Base-by-base conservation (phyloP, 2,329 filamentous ascomycete genomes). In the Microdochium trichocladiopsis region DNA sequence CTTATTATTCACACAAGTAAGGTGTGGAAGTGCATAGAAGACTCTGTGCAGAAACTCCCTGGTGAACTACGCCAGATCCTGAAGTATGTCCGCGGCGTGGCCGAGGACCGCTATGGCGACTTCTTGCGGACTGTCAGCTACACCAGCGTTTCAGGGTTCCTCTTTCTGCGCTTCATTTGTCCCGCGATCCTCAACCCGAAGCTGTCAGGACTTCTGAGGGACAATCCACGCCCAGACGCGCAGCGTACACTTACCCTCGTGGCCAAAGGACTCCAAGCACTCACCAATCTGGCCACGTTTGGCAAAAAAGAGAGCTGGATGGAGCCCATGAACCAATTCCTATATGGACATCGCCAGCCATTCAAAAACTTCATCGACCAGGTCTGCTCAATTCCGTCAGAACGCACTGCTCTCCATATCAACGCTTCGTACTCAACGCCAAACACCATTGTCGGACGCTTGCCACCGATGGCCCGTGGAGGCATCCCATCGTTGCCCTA, bases 271-370 rank as follows among this genome's bases (percentile, higher is more conserved):
- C 74, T 97, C 9, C 92, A 96, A 69, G 92, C 90, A 16, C 77
- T 97, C 53, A 90, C 91, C 18, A 96, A 96, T 66, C 79, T 96
- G 70, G 89, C 90, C 2, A 90, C 84, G 0, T 96, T 96, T 64
- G 93, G 93, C 41, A 92, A 88, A 64, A 95, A 96, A 66, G 93
- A 97, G 68, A 84, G 87, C n/a, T 97, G 91, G 90, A 96, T 97
- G 92, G 92, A 96, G 70, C 91, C 91, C 0, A 97, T 97, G 93
- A 97, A 96, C 64, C 82, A 81, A 45, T 96, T 96, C 61, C 73
- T 97, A 36, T 79, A 77, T 9, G 76, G 82, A 1, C 86, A 95
- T 62, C 83, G 91, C 21, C 79, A 86, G 60, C 82, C 88, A 37
- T 90, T 96, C 69, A 95, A 92, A 66, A 80, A 86, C 48, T 96